Conservation (phyloP, 2,329 filamentous ascomycete species). For the Alternaria arbusti region DNA sequence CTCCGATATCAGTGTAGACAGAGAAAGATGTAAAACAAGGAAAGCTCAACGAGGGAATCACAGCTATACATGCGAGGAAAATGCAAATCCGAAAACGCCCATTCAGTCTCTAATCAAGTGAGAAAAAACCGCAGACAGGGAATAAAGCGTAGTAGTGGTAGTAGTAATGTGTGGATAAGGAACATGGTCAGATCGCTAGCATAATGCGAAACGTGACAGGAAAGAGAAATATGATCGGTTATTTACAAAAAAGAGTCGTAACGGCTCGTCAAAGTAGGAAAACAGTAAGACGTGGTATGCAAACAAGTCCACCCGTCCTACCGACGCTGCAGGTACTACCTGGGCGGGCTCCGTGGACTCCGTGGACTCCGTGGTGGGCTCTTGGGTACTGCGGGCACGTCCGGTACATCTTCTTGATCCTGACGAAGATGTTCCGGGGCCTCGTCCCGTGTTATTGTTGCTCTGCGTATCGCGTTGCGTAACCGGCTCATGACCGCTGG, state of each 20-base stretch:
- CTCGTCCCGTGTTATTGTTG: slow-evolving; percentile 43
- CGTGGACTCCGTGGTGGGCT: slow-evolving; percentile 27
- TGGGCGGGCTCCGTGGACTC: slow-evolving; percentile 25
- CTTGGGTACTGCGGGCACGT: slow-evolving; percentile 25
- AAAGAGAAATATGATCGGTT: slow-evolving; percentile 6
- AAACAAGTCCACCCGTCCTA: slow-evolving; percentile 4
- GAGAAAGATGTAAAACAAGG: not conserved
- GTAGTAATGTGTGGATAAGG: not conserved
- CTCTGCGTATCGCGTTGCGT: slow-evolving; percentile 40
- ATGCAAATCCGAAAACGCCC: not conserved
- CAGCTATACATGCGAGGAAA: not conserved
- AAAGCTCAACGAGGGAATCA: slow-evolving; percentile 1
- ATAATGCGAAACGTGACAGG: not conserved
- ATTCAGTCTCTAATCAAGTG: not conserved
- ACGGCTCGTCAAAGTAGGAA: slow-evolving; percentile 2
- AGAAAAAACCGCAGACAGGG: not conserved
- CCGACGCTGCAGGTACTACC: slow-evolving; percentile 4
- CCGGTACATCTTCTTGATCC: slow-evolving; percentile 20
- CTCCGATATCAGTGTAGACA: not conserved
- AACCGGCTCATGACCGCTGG: slow-evolving; percentile 35
- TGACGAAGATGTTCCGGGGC: slow-evolving; percentile 29
- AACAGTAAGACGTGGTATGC: slow-evolving; percentile 1
- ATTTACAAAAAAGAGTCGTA: slow-evolving; percentile 11
- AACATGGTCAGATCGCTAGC: not conserved
- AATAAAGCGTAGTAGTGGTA: not conserved